Base-by-base conservation (phyloP, 345 rosid genomes). In the Hibiscus mutabilis region DNA sequence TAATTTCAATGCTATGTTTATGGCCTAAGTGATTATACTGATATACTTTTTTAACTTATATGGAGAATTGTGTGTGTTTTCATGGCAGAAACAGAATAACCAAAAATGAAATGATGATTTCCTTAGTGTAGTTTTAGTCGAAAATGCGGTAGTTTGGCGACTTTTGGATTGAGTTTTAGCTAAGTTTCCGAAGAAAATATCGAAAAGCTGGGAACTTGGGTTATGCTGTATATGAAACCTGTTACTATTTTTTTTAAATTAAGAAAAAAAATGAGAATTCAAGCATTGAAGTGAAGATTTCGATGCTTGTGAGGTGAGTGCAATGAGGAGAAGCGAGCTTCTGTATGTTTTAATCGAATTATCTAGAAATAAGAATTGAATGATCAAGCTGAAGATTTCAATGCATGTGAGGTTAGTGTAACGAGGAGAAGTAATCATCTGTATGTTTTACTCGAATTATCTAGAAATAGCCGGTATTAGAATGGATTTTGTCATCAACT, bases 321-420 rank as follows among this genome's bases (percentile, higher is more conserved):
- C 33, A 42, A 44, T 14, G 55, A 22, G 18, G 67, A 14, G 58
- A 65, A 65, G 46, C 15, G 13, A 22, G 27, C 5, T 14, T 65
- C 19, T 44, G 25, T 1, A 9, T 75, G 44, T 62, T 53, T 75
- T 68, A 69, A 61, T 51, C 47, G 27, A 60, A 37, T 56, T 59
- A 22, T 76, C n/a, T 11, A 2, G 10, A 9, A 40, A 42, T 18
- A 19, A 15, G 33, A 37, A 51, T 19, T 55, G 11, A 12, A 56
- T 35, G 8, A 19, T 69, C 31, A 31, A 18, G 46, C 16, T 65
- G 68, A 44, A 66, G 35, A 65, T 44, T 66, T 27, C 2, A 18
- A 55, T 19, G 11, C 12, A 1, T 55, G 13, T 2, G 59, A 55
- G 59, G 14, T 3, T 2, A 6, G 13, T 70, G 18, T 16, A 14